phyloP scores from a whole-genome alignment of 2,329 filamentous ascomycete genomes.

The Verticillium klebahnii region DNA sequence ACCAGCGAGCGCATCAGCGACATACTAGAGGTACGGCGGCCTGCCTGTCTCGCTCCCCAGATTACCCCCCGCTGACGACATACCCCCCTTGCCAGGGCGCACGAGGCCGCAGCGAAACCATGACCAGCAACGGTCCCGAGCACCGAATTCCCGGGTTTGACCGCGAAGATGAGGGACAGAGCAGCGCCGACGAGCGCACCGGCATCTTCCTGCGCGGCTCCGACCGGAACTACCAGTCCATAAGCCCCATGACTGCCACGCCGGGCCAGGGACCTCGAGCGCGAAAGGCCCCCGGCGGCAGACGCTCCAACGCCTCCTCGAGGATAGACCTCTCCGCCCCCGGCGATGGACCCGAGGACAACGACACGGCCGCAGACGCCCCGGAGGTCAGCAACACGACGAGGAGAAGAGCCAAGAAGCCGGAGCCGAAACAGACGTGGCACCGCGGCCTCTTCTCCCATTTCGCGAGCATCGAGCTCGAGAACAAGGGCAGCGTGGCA shows the following conservation, averaged over 20 bases:
- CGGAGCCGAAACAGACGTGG: constrained; percentile 37
- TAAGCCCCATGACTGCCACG: constrained; percentile 19
- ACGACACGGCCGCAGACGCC: constrained; percentile 12
- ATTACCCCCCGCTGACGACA: not conserved
- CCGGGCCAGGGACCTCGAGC: constrained; percentile 4
- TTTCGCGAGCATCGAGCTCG: constrained; percentile 65
- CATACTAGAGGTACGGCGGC: constrained; percentile 39
- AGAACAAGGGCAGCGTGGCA: constrained; percentile 82
- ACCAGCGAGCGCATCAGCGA: constrained; percentile 36
- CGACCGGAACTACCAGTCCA: constrained; percentile 34
- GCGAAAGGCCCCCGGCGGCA: constrained; percentile 8
- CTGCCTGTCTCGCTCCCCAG: not conserved
- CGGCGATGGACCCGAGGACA: constrained; percentile 5
- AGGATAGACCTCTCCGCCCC: constrained; percentile 1
- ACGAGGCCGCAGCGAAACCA: constrained; percentile 36
- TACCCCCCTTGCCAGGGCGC: constrained; percentile 25
- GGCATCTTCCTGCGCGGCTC: constrained; percentile 30
- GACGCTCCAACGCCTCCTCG: constrained; percentile 12
- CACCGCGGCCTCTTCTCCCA: constrained; percentile 43
- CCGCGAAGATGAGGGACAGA: constrained; percentile 15
- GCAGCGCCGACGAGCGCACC: constrained; percentile 34
- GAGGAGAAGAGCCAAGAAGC: constrained; percentile 7
- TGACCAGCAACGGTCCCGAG: constrained; percentile 18
- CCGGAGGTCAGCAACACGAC: not conserved
- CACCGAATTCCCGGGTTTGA: constrained; percentile 8